A percentile compares a stretch with the other conserved stretches of the same genome.
Evolutionary conservation across 371 early-diverging fungal genomes (phyloP).

Genomic region (Sporodiniella umbellata): DNA sequence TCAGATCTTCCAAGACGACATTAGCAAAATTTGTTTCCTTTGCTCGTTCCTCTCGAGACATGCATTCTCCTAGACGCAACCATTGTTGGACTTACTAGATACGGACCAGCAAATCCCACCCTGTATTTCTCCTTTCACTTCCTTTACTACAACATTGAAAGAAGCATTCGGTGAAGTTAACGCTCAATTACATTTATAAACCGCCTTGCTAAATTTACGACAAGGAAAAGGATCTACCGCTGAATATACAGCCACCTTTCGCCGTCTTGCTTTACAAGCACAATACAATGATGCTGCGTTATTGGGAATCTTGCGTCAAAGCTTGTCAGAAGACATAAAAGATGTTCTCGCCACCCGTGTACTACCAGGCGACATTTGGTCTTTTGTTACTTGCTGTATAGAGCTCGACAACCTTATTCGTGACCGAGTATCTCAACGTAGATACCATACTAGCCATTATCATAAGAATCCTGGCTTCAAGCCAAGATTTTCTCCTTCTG

Average conservation of each 20-base stretch:
- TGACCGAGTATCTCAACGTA: neutral
- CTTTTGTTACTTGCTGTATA: neutral
- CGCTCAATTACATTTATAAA: neutral
- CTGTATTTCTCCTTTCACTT: neutral
- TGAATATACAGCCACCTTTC: neutral
- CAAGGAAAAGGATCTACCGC: neutral
- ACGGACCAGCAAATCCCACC: neutral
- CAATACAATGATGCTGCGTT: neutral
- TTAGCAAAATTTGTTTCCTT: neutral
- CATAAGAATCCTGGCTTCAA: neutral
- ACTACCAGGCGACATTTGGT: neutral
- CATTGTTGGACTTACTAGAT: neutral
- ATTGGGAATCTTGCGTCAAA: neutral
- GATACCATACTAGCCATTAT: neutral
- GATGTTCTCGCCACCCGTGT: neutral
- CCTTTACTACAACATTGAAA: neutral
- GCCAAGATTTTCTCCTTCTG: neutral
- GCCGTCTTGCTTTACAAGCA: neutral
- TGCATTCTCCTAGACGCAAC: neutral
- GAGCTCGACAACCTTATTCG: neutral
- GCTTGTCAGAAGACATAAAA: neutral
- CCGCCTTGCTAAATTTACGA: neutral
- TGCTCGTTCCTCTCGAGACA: neutral
- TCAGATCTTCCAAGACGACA: no score
- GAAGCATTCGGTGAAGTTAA: neutral